These are phyloP conservation scores for Cercospora zeae-maydis DNA, from an alignment of 2,329 filamentous ascomycete genomes.

Conservation along the genomic window DNA sequence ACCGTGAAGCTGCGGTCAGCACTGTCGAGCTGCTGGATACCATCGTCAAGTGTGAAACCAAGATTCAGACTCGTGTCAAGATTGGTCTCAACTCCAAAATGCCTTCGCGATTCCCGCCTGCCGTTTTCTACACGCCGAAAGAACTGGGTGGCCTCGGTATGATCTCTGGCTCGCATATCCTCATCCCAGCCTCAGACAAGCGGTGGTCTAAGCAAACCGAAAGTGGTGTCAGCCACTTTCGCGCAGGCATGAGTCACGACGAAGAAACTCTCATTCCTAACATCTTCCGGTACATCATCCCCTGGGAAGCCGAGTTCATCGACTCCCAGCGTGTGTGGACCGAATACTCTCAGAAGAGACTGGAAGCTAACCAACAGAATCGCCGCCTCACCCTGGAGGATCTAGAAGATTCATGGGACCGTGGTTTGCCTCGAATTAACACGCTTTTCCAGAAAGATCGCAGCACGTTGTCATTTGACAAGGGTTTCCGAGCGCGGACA, in stretches of 20 bases:
- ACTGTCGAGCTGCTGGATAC: slow-evolving; percentile 92
- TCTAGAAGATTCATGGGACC: slow-evolving; percentile 96
- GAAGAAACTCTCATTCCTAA: slow-evolving; percentile 98
- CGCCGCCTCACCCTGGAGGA: slow-evolving; percentile 91
- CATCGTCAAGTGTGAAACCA: slow-evolving; percentile 98
- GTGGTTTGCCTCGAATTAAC: slow-evolving; percentile 94
- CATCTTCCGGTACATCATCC: slow-evolving; percentile 98
- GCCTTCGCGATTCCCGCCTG: slow-evolving; percentile 96
- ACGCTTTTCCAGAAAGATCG: slow-evolving; percentile 98
- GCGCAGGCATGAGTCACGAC: slow-evolving; percentile 95
- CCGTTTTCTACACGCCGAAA: slow-evolving; percentile 98
- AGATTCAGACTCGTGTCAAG: slow-evolving; percentile 98
- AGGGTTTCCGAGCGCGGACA: slow-evolving; percentile 89
- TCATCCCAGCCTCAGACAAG: slow-evolving; percentile 96
- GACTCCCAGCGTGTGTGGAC: slow-evolving; percentile 99
- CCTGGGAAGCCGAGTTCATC: slow-evolving; percentile 98
- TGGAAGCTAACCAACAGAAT: slow-evolving; percentile 97
- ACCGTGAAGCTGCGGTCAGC: slow-evolving; percentile 93
- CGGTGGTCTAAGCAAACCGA: slow-evolving; percentile 98
- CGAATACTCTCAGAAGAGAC: slow-evolving; percentile 95
- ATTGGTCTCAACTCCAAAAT: slow-evolving; percentile 99
- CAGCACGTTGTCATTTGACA: slow-evolving; percentile 95
- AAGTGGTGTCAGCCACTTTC: slow-evolving; percentile 92
- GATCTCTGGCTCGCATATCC: slow-evolving; percentile 97
- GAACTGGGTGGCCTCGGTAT: slow-evolving; percentile 95